phyloP scores from a whole-genome alignment of 2,329 filamentous ascomycete genomes.

The Curvularia sp. region DNA sequence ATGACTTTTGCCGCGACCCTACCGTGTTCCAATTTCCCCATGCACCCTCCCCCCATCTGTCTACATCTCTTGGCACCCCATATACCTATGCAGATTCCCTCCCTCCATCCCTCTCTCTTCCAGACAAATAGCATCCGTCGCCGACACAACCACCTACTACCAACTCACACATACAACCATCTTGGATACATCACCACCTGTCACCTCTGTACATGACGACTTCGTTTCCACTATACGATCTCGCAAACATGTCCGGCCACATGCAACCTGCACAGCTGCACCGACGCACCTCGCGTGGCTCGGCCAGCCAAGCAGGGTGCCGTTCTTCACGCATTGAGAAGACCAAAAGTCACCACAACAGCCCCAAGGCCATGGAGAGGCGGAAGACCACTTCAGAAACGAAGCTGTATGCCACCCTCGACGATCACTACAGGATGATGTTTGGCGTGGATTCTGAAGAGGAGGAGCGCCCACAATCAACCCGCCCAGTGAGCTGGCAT shows the following conservation, averaged over 20 bases:
- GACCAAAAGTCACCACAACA: constrained; percentile 51
- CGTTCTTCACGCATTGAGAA: constrained; percentile 51
- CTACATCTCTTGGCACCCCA: constrained; percentile 48
- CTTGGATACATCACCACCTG: constrained; percentile 18
- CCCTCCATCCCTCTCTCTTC: constrained; percentile 18
- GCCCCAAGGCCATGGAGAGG: constrained; percentile 47
- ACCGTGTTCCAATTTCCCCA: constrained; percentile 40
- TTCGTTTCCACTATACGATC: constrained; percentile 26
- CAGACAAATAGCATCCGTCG: constrained; percentile 31
- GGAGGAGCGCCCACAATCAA: constrained; percentile 37
- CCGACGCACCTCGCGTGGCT: constrained; percentile 46
- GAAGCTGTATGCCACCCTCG: constrained; percentile 51
- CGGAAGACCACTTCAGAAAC: constrained; percentile 49
- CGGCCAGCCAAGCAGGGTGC: constrained; percentile 34
- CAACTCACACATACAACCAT: constrained; percentile 12
- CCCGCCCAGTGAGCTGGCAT: constrained; percentile 77
- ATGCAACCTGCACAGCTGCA: constrained; percentile 38
- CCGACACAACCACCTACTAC: constrained; percentile 26
- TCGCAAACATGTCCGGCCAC: constrained; percentile 36
- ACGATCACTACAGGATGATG: constrained; percentile 54
- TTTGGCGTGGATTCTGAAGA: constrained; percentile 47
- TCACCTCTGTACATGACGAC: constrained; percentile 13
- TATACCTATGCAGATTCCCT: constrained; percentile 48
- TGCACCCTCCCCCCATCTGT: constrained; percentile 46
- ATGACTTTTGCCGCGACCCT: constrained; percentile 46